A percentile compares a stretch with the other conserved stretches of the same genome.
Conservation (phyloP, 2,329 filamentous ascomycete species). For the Aspergillus sp. region DNA sequence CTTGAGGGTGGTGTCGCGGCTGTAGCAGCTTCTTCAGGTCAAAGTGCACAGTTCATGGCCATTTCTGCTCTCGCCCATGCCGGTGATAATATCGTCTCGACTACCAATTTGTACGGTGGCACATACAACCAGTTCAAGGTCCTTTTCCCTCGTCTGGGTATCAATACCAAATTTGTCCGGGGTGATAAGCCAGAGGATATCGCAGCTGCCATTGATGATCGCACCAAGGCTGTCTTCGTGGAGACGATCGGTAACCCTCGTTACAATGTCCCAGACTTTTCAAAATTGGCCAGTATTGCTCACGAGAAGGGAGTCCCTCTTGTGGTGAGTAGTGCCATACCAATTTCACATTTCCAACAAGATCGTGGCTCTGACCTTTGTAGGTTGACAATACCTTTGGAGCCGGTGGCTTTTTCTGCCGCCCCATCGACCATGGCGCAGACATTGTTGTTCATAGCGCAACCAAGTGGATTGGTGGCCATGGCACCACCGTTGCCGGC, state of each 20-base stretch:
- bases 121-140: constrained; percentile 99
- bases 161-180: constrained; percentile 78
- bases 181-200: constrained; percentile 76
- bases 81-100: constrained; percentile 90
- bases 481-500: constrained; percentile 85
- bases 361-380: background rate
- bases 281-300: constrained; percentile 69
- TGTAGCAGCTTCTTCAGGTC: constrained; percentile 76
- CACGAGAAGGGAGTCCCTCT: constrained; percentile 63
- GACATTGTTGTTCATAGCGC: constrained; percentile 93
- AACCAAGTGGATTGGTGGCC: constrained; percentile 95
- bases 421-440: constrained; percentile 81
- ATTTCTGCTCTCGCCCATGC: constrained; percentile 75
- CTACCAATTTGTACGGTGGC: constrained; percentile 84
- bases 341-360: background rate
- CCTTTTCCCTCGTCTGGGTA: constrained; percentile 75
- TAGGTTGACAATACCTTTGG: constrained; percentile 93
- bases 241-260: constrained; percentile 91
- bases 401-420: constrained; percentile 79
- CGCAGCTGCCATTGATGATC: constrained; percentile 76
- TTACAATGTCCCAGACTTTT: constrained; percentile 90
- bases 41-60: constrained; percentile 87
- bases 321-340: constrained; percentile 39
- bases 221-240: constrained; percentile 85
- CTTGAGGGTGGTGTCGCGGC: constrained; percentile 87